Base-by-base conservation (phyloP, 768 basidiomycete species). In the Pleurotus eryngii region DNA sequence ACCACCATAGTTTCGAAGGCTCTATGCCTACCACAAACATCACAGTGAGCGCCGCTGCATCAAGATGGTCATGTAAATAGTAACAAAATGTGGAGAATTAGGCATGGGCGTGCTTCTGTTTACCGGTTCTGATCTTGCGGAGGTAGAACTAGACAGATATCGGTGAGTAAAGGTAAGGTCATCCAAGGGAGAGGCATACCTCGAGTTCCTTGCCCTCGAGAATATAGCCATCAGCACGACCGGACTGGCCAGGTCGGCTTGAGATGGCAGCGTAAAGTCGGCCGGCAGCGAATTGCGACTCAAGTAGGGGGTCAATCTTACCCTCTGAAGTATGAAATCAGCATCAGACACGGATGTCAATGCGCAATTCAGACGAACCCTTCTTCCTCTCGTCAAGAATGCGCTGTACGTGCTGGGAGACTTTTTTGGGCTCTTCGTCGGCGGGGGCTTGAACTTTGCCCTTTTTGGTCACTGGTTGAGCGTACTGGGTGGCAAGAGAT, bases 121-220 rank as follows among this genome's bases (percentile, higher is more conserved):
- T 97, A 72, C 90, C 88, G 62, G 90, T 83, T 76, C 90, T 87
- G 75, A 98, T 80, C 73, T 95, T 95, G 80, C 92, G 86, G 68
- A 94, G 75, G 81, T 96, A 97, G 80, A 98, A 97, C 92, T 95
- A 64, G 9, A 62, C 37, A 60, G 46, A 45, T 47, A 62, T 60
- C 27, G 68, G 63, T 68, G 60, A 70, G 64, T 35, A 35, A 8
- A 35, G 30, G 11, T 35, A 3, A 35, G 30, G 3, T 49, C 53
- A 47, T 49, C 57, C 55, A 58, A 39, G 27, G 42, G 27, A 14
- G 3, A 40, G 46, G 69, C 82, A 50, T 62, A 96, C 94, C 84
- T 98, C 95, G 56, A 98, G 87, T 74, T 99, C 97, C 78, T 92
- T 95, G 69, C 97, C 97, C 81, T 99, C 97, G 55, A 99, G 85